Conservation (phyloP, 192 early-diverging fungal species). For the Powellomyces hirtus region DNA sequence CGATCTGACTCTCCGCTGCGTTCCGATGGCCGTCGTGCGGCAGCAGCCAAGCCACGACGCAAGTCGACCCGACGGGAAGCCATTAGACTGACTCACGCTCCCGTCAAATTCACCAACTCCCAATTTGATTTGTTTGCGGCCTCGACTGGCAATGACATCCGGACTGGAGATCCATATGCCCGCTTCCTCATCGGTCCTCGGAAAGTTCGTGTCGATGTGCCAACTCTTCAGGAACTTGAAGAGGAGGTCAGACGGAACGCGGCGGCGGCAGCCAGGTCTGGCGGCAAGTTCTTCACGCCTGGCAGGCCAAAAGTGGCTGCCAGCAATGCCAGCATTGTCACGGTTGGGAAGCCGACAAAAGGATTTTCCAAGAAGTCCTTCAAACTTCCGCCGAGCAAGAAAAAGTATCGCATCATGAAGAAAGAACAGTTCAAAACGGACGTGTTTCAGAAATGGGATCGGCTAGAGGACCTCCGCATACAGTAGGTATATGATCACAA, state of each 20-base stretch:
- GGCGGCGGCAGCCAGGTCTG: background rate
- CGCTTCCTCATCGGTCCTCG: conserved; percentile 3
- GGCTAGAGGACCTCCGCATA: conserved; percentile 13
- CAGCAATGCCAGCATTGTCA: background rate
- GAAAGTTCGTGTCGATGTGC: conserved; percentile 1
- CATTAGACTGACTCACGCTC: conserved; percentile 1
- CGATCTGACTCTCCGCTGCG: too few species aligned
- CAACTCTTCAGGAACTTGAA: background rate
- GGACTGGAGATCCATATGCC: conserved; percentile 12
- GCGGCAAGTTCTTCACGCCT: background rate
- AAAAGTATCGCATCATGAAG: conserved; percentile 1
- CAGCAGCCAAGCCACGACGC: too few species aligned
- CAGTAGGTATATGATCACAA: too few species aligned
- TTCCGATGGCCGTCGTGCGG: too few species aligned
- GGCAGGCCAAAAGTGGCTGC: background rate
- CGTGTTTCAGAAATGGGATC: conserved; percentile 10
- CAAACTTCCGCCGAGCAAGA: background rate
- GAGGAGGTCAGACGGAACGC: background rate
- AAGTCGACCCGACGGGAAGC: conserved; percentile 14
- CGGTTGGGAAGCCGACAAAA: conserved; percentile 3
- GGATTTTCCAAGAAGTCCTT: background rate
- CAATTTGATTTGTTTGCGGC: conserved; percentile 9
- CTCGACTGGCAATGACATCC: conserved; percentile 2
- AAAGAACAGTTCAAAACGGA: conserved; percentile 4
- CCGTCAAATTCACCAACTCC: conserved; percentile 18